Evolutionary conservation across 2,329 filamentous ascomycete genomes (phyloP), one percentile per base, ranked within the genome.

Genomic region (Anisogramma anomala): DNA sequence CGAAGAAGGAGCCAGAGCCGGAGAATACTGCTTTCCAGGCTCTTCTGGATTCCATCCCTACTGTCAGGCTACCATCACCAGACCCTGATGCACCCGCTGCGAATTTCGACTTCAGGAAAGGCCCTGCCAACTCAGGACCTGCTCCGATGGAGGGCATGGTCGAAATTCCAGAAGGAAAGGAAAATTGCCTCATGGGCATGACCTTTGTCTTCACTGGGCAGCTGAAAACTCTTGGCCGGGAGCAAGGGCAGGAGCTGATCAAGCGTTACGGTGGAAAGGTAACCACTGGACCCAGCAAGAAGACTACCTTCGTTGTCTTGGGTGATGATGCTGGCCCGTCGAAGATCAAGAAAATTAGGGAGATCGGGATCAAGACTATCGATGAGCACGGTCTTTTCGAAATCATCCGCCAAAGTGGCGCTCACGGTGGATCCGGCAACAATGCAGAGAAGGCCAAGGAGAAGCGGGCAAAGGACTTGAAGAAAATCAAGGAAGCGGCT

Each of bases 181-280:
- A 91, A 9, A 93, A 95, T 52, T 98, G 91, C 56, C 72, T 98
- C 42, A 79, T 80, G 41, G 91, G 93, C 0, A 69, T 96, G 41
- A 83, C 78, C 0, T 98, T 98, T 55, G 91, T 98, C 20, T 98
- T 98, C 54, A 98, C 93, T 0, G 91, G 91, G 18, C 71, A 95
- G 18, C 67, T 96, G 28, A 74, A 84, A 46, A 79, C 75, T 0
- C 74, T 96, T 42, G 79, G 83, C 33, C 79, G 91, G 46, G 87
- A 94, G 5, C 87, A 94, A 52, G 89, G 77, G 1, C 81, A 88
- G 50, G 79, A 74, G 32, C 67, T 98, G 14, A 85, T 96, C 42
- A 98, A 98, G 60, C 78, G 81, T 48, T 93, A 95, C 58, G 93
- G 91, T 31, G 91, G 91, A 39, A 96, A 94, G 62, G 79, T 94